These are phyloP conservation scores for Eucalyptus rudis DNA, from an alignment of 345 rosid species.

Conservation along the genomic window DNA sequence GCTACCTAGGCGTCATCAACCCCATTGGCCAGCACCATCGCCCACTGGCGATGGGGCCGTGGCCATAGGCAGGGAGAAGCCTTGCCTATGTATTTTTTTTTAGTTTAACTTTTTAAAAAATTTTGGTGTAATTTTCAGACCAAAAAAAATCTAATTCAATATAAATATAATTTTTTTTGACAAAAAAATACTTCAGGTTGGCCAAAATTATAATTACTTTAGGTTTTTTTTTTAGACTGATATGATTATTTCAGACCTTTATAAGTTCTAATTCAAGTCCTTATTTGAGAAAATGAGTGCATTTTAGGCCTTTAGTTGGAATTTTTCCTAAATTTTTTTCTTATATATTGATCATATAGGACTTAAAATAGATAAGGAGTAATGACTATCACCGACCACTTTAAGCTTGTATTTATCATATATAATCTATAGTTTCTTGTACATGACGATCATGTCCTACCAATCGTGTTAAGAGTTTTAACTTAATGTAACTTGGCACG, in stretches of 20 bases:
- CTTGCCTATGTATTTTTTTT: too few relatives aligned
- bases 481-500: neutral
- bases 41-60: rapidly evolving
- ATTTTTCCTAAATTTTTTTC: too few relatives aligned
- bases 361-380: neutral
- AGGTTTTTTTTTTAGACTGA: rapidly evolving
- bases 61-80: rapidly evolving
- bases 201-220: too few relatives aligned
- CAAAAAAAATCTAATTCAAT: too few relatives aligned
- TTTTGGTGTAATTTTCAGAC: too few relatives aligned
- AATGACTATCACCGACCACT: neutral
- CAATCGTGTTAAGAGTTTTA: neutral
- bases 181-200: too few relatives aligned
- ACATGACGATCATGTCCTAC: neutral
- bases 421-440: neutral
- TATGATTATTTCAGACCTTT: too few relatives aligned
- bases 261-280: rapidly evolving
- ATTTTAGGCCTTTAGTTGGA: rapidly evolving
- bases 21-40: rapidly evolving
- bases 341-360: neutral
- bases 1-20: rapidly evolving
- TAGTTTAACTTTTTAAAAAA: too few relatives aligned
- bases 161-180: too few relatives aligned
- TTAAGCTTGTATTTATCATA: neutral
- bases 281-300: too few relatives aligned